Percentiles rank a stretch among this genome's conserved stretches.
Evolutionary conservation across 148 eudicot genomes (phyloP).

Genomic region (Rhododendron simsii): DNA sequence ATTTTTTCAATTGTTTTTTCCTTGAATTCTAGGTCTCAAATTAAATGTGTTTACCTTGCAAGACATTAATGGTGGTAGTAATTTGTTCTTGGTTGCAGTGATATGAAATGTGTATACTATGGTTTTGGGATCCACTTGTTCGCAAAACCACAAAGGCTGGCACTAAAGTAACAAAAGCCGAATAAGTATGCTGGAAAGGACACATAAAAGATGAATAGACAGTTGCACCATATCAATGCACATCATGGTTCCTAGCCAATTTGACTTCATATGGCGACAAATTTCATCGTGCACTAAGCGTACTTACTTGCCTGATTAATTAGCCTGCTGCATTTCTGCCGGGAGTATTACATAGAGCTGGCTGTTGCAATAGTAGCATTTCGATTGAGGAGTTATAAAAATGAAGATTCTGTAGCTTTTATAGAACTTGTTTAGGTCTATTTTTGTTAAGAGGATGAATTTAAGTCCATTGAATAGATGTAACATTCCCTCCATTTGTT

Average conservation of each 20-base stretch:
- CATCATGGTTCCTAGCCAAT: neutral
- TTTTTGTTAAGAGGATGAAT: neutral
- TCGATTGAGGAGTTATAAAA: neutral
- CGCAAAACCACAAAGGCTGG: neutral
- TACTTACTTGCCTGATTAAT: neutral
- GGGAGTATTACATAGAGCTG: neutral
- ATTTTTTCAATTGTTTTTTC: neutral
- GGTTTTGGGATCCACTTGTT: neutral
- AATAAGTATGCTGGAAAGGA: neutral
- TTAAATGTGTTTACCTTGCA: neutral
- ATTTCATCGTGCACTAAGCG: neutral
- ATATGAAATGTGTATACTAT: neutral
- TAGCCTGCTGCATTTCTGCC: neutral
- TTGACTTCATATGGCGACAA: neutral
- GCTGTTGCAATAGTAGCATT: neutral
- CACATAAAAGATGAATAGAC: neutral
- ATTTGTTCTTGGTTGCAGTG: neutral
- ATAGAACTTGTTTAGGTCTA: neutral
- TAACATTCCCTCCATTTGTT: neutral
- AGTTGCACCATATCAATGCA: neutral
- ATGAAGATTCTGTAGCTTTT: neutral
- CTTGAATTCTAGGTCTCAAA: neutral
- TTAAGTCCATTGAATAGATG: neutral
- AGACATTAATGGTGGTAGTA: neutral
- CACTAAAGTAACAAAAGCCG: neutral